Conservation (phyloP, 768 basidiomycete genomes). For the Phaffia tasmanica region DNA sequence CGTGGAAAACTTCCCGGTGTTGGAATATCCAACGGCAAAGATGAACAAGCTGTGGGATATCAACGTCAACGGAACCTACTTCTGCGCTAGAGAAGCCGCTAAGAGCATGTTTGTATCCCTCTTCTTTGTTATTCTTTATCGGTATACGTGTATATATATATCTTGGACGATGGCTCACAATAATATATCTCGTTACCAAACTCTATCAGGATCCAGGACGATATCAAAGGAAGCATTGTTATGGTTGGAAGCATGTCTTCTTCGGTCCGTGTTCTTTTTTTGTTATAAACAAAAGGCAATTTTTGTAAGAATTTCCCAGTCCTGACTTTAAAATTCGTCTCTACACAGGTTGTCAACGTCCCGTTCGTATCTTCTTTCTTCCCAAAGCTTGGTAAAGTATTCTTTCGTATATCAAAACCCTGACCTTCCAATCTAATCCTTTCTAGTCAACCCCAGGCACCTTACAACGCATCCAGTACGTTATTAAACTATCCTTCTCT, state of each 20-base stretch:
- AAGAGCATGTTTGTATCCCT: slow-evolving; percentile 52
- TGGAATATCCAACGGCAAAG: slow-evolving; percentile 50
- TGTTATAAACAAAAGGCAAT: slow-evolving; percentile 5
- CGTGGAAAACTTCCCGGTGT: slow-evolving; percentile 74
- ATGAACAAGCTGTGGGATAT: slow-evolving; percentile 60
- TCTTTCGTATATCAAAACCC: background rate
- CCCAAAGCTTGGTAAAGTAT: too few relatives aligned
- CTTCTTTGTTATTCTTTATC: too few relatives aligned
- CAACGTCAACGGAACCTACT: slow-evolving; percentile 89
- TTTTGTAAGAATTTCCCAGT: background rate
- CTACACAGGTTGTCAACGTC: slow-evolving; percentile 63
- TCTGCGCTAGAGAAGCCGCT: slow-evolving; percentile 91
- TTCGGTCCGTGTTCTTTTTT: slow-evolving; percentile 46
- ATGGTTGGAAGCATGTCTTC: slow-evolving; percentile 87
- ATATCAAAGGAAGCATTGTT: slow-evolving; percentile 60
- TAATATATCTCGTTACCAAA: too few relatives aligned
- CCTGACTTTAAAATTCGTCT: background rate
- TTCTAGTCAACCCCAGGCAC: too few relatives aligned
- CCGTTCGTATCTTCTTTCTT: slow-evolving; percentile 39
- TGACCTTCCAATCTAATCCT: too few relatives aligned
- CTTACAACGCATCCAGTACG: too few relatives aligned
- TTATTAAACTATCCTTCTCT: too few relatives aligned
- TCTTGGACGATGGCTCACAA: too few relatives aligned
- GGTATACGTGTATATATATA: too few relatives aligned
- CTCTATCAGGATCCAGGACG: slow-evolving; percentile 46